Percentiles rank a stretch among this genome's conserved stretches.
These are phyloP conservation scores for Kuraishia molischiana DNA, from an alignment of 805 yeast genomes.

Conservation along the genomic window DNA sequence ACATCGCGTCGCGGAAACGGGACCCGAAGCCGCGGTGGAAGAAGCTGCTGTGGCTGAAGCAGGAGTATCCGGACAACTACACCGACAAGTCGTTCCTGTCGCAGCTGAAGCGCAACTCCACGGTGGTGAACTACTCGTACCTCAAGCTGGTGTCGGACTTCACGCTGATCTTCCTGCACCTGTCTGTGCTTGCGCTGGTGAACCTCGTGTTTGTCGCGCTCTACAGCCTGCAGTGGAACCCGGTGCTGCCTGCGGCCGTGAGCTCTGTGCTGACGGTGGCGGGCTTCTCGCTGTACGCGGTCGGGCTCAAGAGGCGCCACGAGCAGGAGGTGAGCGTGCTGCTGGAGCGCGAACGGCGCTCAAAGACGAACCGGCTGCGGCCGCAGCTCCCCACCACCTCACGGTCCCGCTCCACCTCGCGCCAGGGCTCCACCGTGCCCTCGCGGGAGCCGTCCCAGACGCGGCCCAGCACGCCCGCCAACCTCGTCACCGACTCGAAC, in stretches of 20 bases:
- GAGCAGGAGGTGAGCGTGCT: constrained; percentile 18
- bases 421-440: neutral
- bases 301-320: constrained; percentile 18
- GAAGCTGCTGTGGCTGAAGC: constrained; percentile 75
- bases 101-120: constrained; percentile 66
- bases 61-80: constrained; percentile 86
- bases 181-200: constrained; percentile 54
- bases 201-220: constrained; percentile 60
- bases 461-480: neutral
- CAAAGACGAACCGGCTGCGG: neutral
- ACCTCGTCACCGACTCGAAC: constrained; percentile 13
- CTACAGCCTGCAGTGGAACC: constrained; percentile 39
- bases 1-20: too few species aligned
- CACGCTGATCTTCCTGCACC: constrained; percentile 54
- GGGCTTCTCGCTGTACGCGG: constrained; percentile 23
- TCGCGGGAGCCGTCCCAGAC: neutral
- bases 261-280: constrained; percentile 23
- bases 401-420: neutral
- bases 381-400: neutral
- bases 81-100: constrained; percentile 78
- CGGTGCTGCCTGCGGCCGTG: constrained; percentile 28
- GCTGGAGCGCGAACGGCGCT: constrained; percentile 8
- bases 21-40: too few species aligned
- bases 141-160: constrained; percentile 63
- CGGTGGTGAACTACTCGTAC: constrained; percentile 60